These are phyloP conservation scores for Pseudocercospora musae DNA, from an alignment of 2,329 filamentous ascomycete genomes.

Conservation along the genomic window DNA sequence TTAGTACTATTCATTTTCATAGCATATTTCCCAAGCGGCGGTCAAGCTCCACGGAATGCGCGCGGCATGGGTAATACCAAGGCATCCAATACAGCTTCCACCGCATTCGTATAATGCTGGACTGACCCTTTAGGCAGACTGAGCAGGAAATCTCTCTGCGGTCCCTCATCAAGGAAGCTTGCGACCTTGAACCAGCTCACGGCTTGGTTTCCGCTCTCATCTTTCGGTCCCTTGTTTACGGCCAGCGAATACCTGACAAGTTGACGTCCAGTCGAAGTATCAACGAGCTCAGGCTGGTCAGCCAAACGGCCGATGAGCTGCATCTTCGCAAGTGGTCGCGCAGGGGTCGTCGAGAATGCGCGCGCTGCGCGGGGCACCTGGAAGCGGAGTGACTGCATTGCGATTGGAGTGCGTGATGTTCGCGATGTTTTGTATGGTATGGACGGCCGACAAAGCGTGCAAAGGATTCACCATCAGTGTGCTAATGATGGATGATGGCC, in stretches of 20 bases:
- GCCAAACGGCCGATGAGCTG: conserved; percentile 83
- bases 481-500: not conserved
- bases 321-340: conserved; percentile 70
- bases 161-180: conserved; percentile 66
- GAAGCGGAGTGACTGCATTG: conserved; percentile 50
- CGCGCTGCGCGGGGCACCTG: conserved; percentile 46
- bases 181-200: conserved; percentile 84
- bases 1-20: not conserved
- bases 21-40: not conserved
- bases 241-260: conserved; percentile 75
- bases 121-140: conserved; percentile 79
- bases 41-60: not conserved
- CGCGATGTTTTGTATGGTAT: conserved; percentile 9
- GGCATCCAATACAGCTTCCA: not conserved
- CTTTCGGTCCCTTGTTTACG: conserved; percentile 61
- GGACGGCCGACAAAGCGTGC: conserved; percentile 1
- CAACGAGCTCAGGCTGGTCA: conserved; percentile 69
- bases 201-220: conserved; percentile 63
- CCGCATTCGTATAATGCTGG: not conserved
- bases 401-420: not conserved
- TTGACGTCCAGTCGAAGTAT: conserved; percentile 68
- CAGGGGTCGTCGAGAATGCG: conserved; percentile 69
- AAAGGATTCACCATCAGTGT: not conserved
- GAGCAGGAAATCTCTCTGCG: conserved; percentile 68
- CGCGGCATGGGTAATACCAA: not conserved